These are phyloP conservation scores for Mycena epipterygia DNA, from an alignment of 768 basidiomycete genomes.

Conservation along the genomic window DNA sequence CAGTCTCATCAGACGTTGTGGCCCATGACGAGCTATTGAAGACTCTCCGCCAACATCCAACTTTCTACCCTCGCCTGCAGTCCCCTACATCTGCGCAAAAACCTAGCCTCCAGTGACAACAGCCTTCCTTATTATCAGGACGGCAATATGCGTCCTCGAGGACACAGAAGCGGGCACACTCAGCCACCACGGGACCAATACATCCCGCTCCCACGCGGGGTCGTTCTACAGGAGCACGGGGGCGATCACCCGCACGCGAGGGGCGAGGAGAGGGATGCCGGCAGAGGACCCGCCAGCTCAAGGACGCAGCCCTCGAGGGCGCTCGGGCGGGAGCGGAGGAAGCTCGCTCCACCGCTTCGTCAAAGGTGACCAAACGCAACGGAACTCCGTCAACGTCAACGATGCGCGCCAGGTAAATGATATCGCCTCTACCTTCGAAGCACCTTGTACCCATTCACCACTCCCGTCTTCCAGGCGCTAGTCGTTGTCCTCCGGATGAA, in stretches of 20 bases:
- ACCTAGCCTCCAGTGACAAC: too few relatives aligned
- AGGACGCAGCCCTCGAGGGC: neutral
- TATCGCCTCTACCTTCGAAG: neutral
- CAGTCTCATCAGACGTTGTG: too few relatives aligned
- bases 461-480: constrained; percentile 60
- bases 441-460: neutral
- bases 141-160: neutral
- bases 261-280: neutral
- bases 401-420: constrained; percentile 70
- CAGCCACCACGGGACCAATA: neutral
- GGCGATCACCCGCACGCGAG: neutral
- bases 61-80: too few relatives aligned
- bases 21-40: too few relatives aligned
- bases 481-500: constrained; percentile 85
- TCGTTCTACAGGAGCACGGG: neutral
- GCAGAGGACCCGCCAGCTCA: neutral
- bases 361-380: constrained; percentile 72
- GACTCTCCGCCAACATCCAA: too few relatives aligned
- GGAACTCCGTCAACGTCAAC: constrained; percentile 73
- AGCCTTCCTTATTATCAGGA: too few relatives aligned
- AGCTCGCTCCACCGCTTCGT: constrained; percentile 59
- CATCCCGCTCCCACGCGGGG: too few relatives aligned
- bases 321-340: neutral
- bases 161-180: too few relatives aligned
- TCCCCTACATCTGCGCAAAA: too few relatives aligned